These are phyloP conservation scores for Spergularia marina DNA, from an alignment of 148 eudicot genomes.

Conservation along the genomic window DNA sequence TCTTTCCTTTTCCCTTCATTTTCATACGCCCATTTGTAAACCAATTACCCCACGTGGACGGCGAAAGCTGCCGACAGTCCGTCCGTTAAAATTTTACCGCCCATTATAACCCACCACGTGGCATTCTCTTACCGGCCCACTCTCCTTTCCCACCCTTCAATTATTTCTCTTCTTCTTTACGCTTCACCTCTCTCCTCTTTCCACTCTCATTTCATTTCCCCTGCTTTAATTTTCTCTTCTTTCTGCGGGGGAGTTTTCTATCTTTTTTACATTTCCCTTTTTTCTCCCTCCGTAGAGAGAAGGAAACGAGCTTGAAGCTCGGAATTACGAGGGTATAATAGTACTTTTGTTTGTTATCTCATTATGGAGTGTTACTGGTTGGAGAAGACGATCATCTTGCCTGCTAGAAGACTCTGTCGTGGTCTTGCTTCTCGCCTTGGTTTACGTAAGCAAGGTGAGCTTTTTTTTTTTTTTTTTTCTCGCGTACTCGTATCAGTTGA, in stretches of 20 bases:
- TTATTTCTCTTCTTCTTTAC: not conserved
- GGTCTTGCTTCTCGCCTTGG: constrained; percentile 35
- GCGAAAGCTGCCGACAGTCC: constrained; percentile 17
- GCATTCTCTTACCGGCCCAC: not conserved
- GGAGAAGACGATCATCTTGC: constrained; percentile 36
- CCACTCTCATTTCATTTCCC: no score
- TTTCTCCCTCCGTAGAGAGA: not conserved
- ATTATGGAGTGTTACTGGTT: constrained; percentile 31
- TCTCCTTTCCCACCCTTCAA: not conserved
- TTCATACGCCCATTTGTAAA: not conserved
- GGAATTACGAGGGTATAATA: not conserved
- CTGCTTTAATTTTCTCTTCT: not conserved
- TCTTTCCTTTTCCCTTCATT: not conserved
- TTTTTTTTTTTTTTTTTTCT: not conserved
- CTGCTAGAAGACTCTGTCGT: constrained; percentile 28
- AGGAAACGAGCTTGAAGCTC: not conserved
- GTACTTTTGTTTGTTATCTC: not conserved
- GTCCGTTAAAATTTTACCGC: not conserved
- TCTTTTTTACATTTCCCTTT: not conserved
- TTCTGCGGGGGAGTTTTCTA: not conserved
- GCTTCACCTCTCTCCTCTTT: no score
- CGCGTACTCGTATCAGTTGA: not conserved
- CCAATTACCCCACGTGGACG: not conserved
- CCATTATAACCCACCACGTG: constrained; percentile 15
- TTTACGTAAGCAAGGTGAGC: constrained; percentile 34